A percentile compares a stretch with the other conserved stretches of the same genome.
These are phyloP conservation scores for Solanum sparsipilum DNA, from an alignment of 257 asterid species.

Conservation along the genomic window DNA sequence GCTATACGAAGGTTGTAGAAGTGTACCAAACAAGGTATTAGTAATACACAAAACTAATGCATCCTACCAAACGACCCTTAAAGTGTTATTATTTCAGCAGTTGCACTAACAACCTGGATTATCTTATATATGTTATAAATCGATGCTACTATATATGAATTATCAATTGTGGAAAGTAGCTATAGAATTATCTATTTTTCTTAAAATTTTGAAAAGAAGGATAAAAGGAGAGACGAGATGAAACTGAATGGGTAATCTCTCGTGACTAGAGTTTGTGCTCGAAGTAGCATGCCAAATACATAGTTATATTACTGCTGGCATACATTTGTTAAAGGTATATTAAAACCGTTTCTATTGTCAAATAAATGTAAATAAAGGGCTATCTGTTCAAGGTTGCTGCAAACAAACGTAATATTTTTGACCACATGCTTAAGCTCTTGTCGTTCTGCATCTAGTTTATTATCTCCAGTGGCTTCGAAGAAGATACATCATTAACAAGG, in stretches of 20 bases:
- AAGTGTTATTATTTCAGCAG: background rate
- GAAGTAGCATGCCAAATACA: background rate
- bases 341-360: background rate
- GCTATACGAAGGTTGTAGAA: background rate
- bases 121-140: background rate
- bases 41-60: background rate
- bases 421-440: background rate
- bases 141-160: background rate
- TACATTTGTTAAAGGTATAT: background rate
- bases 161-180: background rate
- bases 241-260: background rate
- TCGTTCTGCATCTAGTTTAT: background rate
- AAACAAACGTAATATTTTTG: background rate
- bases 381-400: background rate
- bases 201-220: background rate
- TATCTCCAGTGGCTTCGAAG: background rate
- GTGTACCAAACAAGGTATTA: background rate
- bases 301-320: background rate
- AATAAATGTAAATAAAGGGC: background rate
- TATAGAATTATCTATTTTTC: background rate
- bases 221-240: background rate
- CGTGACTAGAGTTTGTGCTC: background rate
- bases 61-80: background rate
- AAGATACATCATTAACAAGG: background rate
- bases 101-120: background rate